phyloP scores from a whole-genome alignment of 2,329 filamentous ascomycete genomes.

The Zymoseptoria pseudotritici region DNA sequence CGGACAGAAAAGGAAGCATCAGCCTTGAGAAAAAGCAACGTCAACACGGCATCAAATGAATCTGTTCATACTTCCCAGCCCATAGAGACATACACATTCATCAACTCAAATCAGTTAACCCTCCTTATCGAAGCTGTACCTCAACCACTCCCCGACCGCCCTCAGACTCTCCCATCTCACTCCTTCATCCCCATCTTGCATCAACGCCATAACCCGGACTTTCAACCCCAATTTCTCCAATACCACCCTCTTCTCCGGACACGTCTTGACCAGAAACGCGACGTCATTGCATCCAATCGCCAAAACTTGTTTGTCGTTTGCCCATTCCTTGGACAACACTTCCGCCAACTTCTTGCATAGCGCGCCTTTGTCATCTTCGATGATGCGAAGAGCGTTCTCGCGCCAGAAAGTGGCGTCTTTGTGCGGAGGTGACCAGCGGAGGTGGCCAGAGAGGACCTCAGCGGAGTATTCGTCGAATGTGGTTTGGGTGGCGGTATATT shows the following conservation, averaged over 20 bases:
- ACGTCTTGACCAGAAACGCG: slow-evolving; percentile 79
- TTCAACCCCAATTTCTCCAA: slow-evolving; percentile 82
- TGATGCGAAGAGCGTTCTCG: slow-evolving; percentile 79
- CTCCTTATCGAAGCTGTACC: slow-evolving; percentile 55
- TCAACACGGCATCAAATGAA: too few species aligned
- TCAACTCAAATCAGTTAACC: neutral
- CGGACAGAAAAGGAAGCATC: too few species aligned
- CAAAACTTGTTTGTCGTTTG: slow-evolving; percentile 77
- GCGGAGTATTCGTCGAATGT: slow-evolving; percentile 66
- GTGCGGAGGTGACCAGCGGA: slow-evolving; percentile 90
- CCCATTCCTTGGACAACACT: slow-evolving; percentile 74
- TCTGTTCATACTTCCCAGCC: too few species aligned
- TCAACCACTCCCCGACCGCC: slow-evolving; percentile 71
- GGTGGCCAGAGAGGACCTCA: slow-evolving; percentile 76
- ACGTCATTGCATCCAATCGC: slow-evolving; percentile 92
- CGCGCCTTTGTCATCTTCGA: slow-evolving; percentile 74
- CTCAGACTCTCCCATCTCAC: slow-evolving; percentile 89
- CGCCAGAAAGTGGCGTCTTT: slow-evolving; percentile 82
- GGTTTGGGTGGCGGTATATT: slow-evolving; percentile 67
- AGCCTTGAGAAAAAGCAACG: too few species aligned
- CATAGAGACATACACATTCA: neutral
- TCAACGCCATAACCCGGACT: slow-evolving; percentile 82
- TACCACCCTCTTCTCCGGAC: slow-evolving; percentile 71
- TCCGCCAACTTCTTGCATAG: slow-evolving; percentile 75
- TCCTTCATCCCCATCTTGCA: slow-evolving; percentile 80